Evolutionary conservation across 2,329 filamentous ascomycete species (phyloP).

Genomic region (Didymella lethalis): DNA sequence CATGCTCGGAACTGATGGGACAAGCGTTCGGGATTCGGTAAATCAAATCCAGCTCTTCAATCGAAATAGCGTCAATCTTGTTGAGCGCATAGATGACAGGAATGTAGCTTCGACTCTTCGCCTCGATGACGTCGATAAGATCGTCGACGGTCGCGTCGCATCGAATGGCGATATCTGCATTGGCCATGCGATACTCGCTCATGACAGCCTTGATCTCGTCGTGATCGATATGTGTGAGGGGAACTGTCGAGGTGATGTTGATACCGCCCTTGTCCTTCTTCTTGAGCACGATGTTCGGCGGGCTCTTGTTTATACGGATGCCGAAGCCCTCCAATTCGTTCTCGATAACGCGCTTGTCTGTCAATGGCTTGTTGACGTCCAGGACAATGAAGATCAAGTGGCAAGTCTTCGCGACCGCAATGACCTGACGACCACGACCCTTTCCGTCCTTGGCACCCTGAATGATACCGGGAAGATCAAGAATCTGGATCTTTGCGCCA

Average conservation of each 20-base stretch:
- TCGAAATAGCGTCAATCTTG: conserved; percentile 98
- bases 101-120: conserved; percentile 93
- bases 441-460: conserved; percentile 98
- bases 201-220: conserved; percentile 99
- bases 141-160: conserved; percentile 98
- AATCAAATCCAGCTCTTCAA: conserved; percentile 94
- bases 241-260: conserved; percentile 93
- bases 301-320: conserved; percentile 95
- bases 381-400: conserved; percentile 98
- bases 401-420: conserved; percentile 98
- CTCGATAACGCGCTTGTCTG: conserved; percentile 96
- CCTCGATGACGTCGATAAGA: conserved; percentile 93
- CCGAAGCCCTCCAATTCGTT: conserved; percentile 95
- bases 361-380: conserved; percentile 97
- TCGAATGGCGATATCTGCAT: conserved; percentile 95
- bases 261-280: conserved; percentile 99
- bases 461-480: conserved; percentile 98
- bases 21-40: conserved; percentile 97
- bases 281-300: conserved; percentile 98
- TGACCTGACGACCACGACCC: conserved; percentile 96
- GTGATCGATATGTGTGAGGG: conserved; percentile 88
- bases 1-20: conserved; percentile 92
- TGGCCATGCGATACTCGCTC: conserved; percentile 95
- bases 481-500: conserved; percentile 96
- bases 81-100: conserved; percentile 99